phyloP scores from a whole-genome alignment of 805 yeast species.

The Cyberlindnera americana region DNA sequence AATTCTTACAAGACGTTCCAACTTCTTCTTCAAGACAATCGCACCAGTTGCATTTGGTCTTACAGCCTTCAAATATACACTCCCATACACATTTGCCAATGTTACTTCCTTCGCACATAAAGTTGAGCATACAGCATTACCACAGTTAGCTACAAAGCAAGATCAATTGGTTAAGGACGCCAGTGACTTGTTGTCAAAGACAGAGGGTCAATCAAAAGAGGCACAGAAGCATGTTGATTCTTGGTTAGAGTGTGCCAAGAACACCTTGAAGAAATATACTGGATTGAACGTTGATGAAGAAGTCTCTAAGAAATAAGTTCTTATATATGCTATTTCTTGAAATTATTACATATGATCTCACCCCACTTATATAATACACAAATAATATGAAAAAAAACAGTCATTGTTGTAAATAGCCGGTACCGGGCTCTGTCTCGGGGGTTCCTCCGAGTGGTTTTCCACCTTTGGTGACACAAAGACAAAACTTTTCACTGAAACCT shows the following conservation, averaged over 20 bases:
- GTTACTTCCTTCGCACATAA: constrained; percentile 54
- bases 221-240: constrained; percentile 32
- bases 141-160: constrained; percentile 63
- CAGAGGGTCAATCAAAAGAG: constrained; percentile 31
- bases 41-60: constrained; percentile 61
- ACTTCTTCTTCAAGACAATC: constrained; percentile 47
- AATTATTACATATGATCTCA: no score
- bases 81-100: constrained; percentile 70
- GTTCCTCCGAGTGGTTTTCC: no score
- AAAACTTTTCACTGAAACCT: no score
- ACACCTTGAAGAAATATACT: constrained; percentile 39
- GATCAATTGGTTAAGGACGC: constrained; percentile 44
- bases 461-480: background rate
- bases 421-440: no score
- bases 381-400: no score
- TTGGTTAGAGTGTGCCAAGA: constrained; percentile 9
- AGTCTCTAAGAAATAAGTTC: constrained; percentile 44
- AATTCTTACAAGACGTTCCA: constrained; percentile 66
- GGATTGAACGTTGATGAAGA: constrained; percentile 67
- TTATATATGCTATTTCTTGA: background rate
- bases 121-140: constrained; percentile 57
- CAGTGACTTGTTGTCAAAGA: constrained; percentile 38
- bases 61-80: constrained; percentile 61
- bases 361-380: no score
- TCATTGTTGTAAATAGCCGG: no score